Conservation (phyloP, 2,329 filamentous ascomycete genomes). For the Penicillium sp. region DNA sequence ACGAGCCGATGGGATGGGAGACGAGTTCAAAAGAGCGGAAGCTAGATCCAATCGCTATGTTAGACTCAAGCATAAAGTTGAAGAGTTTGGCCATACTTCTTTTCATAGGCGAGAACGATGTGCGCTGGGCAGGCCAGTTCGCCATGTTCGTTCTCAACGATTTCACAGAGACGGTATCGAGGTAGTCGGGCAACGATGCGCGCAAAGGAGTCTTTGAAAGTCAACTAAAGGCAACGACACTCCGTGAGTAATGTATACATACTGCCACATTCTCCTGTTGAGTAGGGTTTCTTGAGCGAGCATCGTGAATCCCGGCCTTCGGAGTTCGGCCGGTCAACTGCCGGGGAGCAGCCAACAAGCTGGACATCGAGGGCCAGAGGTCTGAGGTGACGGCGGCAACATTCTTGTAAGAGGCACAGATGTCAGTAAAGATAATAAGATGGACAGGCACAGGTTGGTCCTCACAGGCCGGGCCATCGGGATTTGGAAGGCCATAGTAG, state of each 20-base stretch:
- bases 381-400: slow-evolving; percentile 44
- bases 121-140: slow-evolving; percentile 17
- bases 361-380: slow-evolving; percentile 46
- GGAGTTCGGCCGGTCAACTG: slow-evolving; percentile 29
- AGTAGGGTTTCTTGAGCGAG: slow-evolving; percentile 10
- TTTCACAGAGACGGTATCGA: slow-evolving; percentile 26
- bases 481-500: slow-evolving; percentile 53
- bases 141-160: slow-evolving; percentile 22
- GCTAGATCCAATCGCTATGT: slow-evolving; percentile 9
- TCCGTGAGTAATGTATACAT: slow-evolving; percentile 10
- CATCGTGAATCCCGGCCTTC: slow-evolving; percentile 10
- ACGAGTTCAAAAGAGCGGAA: slow-evolving; percentile 14
- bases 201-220: slow-evolving; percentile 10
- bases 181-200: slow-evolving; percentile 26
- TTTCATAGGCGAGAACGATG: slow-evolving; percentile 17
- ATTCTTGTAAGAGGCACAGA: slow-evolving; percentile 37
- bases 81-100: slow-evolving; percentile 15
- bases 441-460: background rate
- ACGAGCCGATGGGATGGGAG: slow-evolving; percentile 18
- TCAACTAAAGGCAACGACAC: slow-evolving; percentile 1
- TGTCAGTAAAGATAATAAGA: slow-evolving; percentile 11
- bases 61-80: background rate
- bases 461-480: slow-evolving; percentile 49
- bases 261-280: slow-evolving; percentile 20
- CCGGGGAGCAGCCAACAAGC: slow-evolving; percentile 37